phyloP scores from a whole-genome alignment of 2,329 filamentous ascomycete species.

The Fragosphaeria purpurea region DNA sequence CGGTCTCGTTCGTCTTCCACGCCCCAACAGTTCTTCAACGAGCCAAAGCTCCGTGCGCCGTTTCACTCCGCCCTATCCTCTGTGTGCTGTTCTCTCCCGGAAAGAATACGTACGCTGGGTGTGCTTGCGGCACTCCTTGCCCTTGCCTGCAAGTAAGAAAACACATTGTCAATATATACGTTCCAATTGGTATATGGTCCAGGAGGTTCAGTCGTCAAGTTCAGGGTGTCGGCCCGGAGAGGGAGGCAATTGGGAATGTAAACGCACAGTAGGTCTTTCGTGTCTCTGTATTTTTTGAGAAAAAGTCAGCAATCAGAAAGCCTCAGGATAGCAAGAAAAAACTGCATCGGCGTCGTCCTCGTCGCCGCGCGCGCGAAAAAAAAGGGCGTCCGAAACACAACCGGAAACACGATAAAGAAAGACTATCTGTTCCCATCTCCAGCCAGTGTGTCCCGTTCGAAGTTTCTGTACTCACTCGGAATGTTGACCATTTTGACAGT shows the following conservation, averaged over 20 bases:
- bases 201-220: neutral
- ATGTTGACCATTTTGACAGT: slow-evolving; percentile 59
- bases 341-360: too few species aligned
- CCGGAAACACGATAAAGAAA: neutral
- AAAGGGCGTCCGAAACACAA: too few species aligned
- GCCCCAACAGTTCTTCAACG: too few species aligned
- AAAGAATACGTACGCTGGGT: slow-evolving; percentile 34
- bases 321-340: too few species aligned
- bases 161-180: slow-evolving; percentile 7
- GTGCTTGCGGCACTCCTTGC: slow-evolving; percentile 72
- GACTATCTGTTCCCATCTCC: neutral
- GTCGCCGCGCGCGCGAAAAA: too few species aligned
- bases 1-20: too few species aligned
- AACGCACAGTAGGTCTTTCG: slow-evolving; percentile 17
- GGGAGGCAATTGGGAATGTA: neutral
- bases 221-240: too few species aligned
- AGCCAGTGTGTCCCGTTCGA: too few species aligned
- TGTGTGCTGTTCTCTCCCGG: neutral
- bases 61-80: neutral
- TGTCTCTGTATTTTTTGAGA: slow-evolving; percentile 10
- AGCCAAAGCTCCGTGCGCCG: too few species aligned
- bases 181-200: neutral
- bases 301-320: slow-evolving; percentile 7
- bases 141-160: slow-evolving; percentile 49
- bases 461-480: slow-evolving; percentile 37